Evolutionary conservation across 371 early-diverging fungal species (phyloP), one percentile per base, ranked within the genome.

Genomic region (Syncephalis plumigaleata): DNA sequence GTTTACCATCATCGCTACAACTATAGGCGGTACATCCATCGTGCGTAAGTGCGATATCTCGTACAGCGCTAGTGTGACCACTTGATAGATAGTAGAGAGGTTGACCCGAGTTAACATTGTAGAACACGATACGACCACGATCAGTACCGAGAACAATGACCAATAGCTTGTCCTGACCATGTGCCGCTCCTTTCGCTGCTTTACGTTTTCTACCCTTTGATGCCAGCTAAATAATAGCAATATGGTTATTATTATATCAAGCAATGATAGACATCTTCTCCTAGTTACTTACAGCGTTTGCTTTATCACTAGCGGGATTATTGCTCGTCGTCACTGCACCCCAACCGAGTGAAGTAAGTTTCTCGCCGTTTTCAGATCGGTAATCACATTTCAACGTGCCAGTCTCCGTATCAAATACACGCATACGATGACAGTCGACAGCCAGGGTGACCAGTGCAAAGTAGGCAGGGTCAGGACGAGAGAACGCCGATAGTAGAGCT

Each of bases 361-460:
- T 67, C 24, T 72, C 73, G 27, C 73, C 73, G 38, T 71, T 65
- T 43, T 69, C 66, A 0, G 67, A 60, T 44, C 64, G 61, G 45
- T 67, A 79, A 48, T 78, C 76, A 54, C 70, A 68, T 46, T 70
- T 75, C 49, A 79, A 67, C 36, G 68, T 66, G 37, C 77, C 73
- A 3, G 77, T 75, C 47, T 71, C 67, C 16, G 77, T 73, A 49
- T 79, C 79, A 48, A 75, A 81, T 48, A 84, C 67, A 37, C 78
- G 71, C 17, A 84, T 62, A 39, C 77, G 72, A 54, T 75, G 71
- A 45, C 76, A 70, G 65, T 79, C 84, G 40, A 80, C 66, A 47
- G 70, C 74, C 25, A 70, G 78, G 13, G 79, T 70, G 37, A 81
- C 75, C 45, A 79, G 61, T 24, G 81, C 81, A 64, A 79, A 79